Evolutionary conservation across 352 stramenopile genomes (phyloP), one percentile per base, ranked within the genome.

Genomic region (Pythium guiyangense): DNA sequence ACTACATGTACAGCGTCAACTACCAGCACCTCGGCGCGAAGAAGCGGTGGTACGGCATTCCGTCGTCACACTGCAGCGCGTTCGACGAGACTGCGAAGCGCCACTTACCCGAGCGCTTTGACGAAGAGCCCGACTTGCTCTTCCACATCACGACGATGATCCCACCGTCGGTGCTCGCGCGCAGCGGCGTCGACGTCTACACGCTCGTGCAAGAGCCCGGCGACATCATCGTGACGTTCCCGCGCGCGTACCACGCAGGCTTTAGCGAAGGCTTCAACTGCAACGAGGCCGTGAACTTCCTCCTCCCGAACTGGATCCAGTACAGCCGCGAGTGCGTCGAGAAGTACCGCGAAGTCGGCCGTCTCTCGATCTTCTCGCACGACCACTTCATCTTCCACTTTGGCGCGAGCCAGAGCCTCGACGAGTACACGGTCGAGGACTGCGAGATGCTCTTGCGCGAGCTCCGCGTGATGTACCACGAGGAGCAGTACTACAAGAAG

Each of bases 1-100:
- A 99, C 70, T 98, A 98, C 79, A 94, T 99, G 70, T 99, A 98
- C 67, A 98, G 86, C 51, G 98, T 99, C 63, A 99, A 99, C 69
- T 99, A 99, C 73, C 90, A 98, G 60, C 96, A 99, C 70, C 71
- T 86, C 17, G 97, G 97, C 6, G 92, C 90, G 14, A 92, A 95
- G 22, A 99, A 99, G 64, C 92, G 96, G 49, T 99, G 97, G 97
- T 98, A 98, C 58, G 82, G 82, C 18, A 82, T 92, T 29, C 76
- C 82, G 25, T 80, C 78, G 3, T 63, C 64, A 0, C 66, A 85
- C 42, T 81, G 74, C 20, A 62, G 67, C 6, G 72, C 72, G 26
- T 90, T 92, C 55, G 82, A 90, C 45, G 54, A 58, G 0, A 64
- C 64, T 8, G 70, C 86, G 60, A 70, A 73, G 29, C 61, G 78